Conservation (phyloP, 495 filamentous ascomycete genomes). For the Daldinia concentrica region DNA sequence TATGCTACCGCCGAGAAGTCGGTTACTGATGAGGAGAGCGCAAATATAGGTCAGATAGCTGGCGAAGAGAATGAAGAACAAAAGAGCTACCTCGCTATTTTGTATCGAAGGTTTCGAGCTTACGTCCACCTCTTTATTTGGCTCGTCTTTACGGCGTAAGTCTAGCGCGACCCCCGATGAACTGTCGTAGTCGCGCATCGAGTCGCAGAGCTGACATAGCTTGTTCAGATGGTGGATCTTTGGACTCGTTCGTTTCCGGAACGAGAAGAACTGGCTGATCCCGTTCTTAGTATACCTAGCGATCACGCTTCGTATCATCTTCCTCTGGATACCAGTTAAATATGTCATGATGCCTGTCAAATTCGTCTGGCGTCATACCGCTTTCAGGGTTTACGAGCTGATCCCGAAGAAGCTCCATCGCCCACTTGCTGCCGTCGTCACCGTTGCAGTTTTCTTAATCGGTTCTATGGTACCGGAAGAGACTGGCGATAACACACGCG, state of each 20-base stretch:
- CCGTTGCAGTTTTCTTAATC: conserved; percentile 75
- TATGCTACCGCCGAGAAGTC: conserved; percentile 46
- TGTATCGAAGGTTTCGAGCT: conserved; percentile 35
- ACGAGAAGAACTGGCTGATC: conserved; percentile 82
- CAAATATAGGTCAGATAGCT: conserved; percentile 42
- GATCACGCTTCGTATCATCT: conserved; percentile 76
- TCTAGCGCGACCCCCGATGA: conserved; percentile 23
- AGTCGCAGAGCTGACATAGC: conserved; percentile 24
- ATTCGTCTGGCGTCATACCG: conserved; percentile 72
- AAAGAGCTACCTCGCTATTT: conserved; percentile 4
- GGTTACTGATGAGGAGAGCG: conserved; percentile 54
- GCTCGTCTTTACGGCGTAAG: conserved; percentile 49
- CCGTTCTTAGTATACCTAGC: conserved; percentile 84
- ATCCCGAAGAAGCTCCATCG: conserved; percentile 71
- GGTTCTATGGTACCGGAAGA: conserved; percentile 78
- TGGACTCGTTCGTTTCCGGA: conserved; percentile 74
- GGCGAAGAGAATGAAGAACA: conserved; percentile 8
- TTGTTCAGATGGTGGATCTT: conserved; percentile 85
- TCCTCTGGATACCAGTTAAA: conserved; percentile 74
- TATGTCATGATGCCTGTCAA: conserved; percentile 71
- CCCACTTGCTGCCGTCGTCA: conserved; percentile 65
- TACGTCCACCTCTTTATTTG: conserved; percentile 42
- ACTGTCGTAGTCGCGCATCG: conserved; percentile 10
- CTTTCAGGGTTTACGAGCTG: conserved; percentile 56
- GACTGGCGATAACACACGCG: conserved; percentile 76